Evolutionary conservation across 1,284 basidiomycete genomes (phyloP).

Genomic region (Fistulinella staudtii): DNA sequence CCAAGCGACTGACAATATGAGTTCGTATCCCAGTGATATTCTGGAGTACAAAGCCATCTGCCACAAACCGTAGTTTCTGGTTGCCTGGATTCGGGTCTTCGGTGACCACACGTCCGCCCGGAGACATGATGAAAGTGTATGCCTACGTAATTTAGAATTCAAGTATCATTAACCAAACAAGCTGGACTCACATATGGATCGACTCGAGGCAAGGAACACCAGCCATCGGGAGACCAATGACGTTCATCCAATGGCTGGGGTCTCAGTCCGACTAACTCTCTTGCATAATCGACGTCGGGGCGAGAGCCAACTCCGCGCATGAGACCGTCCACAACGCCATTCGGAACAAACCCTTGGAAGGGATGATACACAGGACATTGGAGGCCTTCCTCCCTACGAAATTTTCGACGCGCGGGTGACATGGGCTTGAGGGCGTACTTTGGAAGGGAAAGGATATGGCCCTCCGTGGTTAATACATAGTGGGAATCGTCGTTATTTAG

Average conservation of each 20-base stretch:
- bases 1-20: conserved; percentile 72
- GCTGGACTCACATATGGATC: conserved; percentile 61
- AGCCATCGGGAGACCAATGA: conserved; percentile 64
- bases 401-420: conserved; percentile 53
- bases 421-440: conserved; percentile 49
- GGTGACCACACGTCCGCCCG: conserved; percentile 45
- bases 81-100: conserved; percentile 70
- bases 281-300: conserved; percentile 73
- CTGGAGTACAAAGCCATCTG: conserved; percentile 71
- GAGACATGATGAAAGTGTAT: conserved; percentile 76
- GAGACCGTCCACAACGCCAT: conserved; percentile 42
- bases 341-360: conserved; percentile 34
- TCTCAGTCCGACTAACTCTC: conserved; percentile 56
- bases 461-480: conserved; percentile 90
- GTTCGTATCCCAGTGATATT: conserved; percentile 76
- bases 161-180: conserved; percentile 3
- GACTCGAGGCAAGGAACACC: conserved; percentile 68
- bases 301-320: conserved; percentile 66
- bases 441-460: conserved; percentile 78
- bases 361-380: conserved; percentile 71
- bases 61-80: conserved; percentile 58
- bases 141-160: conserved; percentile 41
- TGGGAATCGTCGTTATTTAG: conserved; percentile 74
- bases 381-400: conserved; percentile 63
- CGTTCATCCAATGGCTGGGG: conserved; percentile 49